Base-by-base conservation (phyloP, 352 stramenopile species). In the Globisporangium orthogonon region DNA sequence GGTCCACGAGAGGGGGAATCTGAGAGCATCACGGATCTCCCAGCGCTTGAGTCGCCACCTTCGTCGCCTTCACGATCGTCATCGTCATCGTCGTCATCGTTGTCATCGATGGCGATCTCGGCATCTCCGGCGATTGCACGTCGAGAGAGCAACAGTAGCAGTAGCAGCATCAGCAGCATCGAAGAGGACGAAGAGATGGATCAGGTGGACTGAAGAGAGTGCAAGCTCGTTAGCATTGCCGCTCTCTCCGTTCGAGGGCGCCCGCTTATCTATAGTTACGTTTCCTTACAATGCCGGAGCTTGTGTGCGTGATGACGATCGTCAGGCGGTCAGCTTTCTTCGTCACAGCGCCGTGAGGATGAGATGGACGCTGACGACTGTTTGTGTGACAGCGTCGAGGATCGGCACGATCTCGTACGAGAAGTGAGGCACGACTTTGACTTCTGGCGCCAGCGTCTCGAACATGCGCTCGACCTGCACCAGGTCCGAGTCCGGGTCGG, bases 141-240 rank as follows among this genome's bases (percentile, higher is more conserved):
- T 63, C 44, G 41, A n/a, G 35, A 10, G 13, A 47, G 35, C 43
- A 84, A 69, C 60, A 62, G 47, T 31, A 54, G 71, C 60, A 62
- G 47, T 31, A 54, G 50, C 15, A 66, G 50, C 46, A 66, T 46
- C 46, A 79, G 68, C 54, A 67, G 77, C 40, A 66, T 78, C 33
- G 78, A 86, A 61, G 76, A 67, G 10, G 77, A 86, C 62, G 78
- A 87, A 61, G 80, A 85, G 28, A 69, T 91, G 68, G 76, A 91
- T 31, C 70, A 78, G 57, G 66, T 91, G 37, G 81, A 91, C 54
- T 91, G 44, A 49, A 14, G 44, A 15, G 44, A 31, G 44, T 15
- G n/a, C 17, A 10, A 23, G 23, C 23, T 23, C 23, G 23, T 23
- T 23, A 23, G 23, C 23, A 23, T 23, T 23, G 23, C 23, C 23